Base-by-base conservation (phyloP, 192 early-diverging fungal species). In the Coemansia pectinata region DNA sequence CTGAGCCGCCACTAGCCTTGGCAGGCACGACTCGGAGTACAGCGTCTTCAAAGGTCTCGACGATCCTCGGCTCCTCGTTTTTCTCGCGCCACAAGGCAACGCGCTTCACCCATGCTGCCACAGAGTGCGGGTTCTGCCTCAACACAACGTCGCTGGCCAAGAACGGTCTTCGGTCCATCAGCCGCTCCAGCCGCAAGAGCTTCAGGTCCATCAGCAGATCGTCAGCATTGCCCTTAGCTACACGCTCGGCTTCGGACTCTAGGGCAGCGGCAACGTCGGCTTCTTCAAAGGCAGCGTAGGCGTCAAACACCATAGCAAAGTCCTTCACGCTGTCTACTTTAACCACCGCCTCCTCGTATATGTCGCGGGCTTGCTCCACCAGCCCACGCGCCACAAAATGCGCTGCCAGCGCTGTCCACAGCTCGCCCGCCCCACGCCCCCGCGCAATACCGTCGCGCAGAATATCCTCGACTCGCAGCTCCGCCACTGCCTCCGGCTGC, bases 291-390 rank as follows among this genome's bases (percentile, higher is more conserved):
- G 96, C 90, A 11, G 94, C 93, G 72, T 98, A 99, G 1, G 96
- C 91, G 69, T 99, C 96, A 86, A 99, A 99, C 67, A 99, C 91
- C 67, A 92, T 87, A 0, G 95, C 90, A 67, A 99, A 99, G 73
- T 98, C 96, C 10, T 91, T 87, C 40, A 98, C 92, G 0, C 91
- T 96, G 67, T 76, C 84, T 2, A 96, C 96, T 0, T 79, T 84
- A 1, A 72, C 77, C 64, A 98, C 79, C 0, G 91, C 96, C 78
- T 98, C 94, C 77, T 98, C 98, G 69, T 91, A 99, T 1, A 98
- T 90, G 76, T 96, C 96, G 12, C 96, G 78, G 3, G 98, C 96
- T 57, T 87, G 91, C 69, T 97, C 96, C 69, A 92, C 87, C 65
- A 91, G 86, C 11, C 87, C 88, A 17, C 86, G 76, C 50, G 92